phyloP scores from a whole-genome alignment of 148 eudicot species.

The Euryodendron excelsum region DNA sequence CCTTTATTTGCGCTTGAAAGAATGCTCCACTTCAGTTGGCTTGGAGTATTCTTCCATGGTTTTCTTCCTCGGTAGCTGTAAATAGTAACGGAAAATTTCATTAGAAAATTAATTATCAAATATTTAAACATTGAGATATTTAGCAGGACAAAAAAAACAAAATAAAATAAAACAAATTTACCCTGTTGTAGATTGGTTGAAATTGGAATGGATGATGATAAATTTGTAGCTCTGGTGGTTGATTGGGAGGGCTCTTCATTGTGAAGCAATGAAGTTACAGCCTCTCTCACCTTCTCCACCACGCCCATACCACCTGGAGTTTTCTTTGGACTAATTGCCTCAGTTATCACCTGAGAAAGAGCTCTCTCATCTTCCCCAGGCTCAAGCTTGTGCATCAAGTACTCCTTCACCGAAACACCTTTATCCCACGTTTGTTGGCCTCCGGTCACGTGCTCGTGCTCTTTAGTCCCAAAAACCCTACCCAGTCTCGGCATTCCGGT shows the following conservation, averaged over 20 bases:
- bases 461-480: background rate
- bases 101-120: background rate
- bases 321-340: conserved; percentile 54
- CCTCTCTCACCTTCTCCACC: conserved; percentile 66
- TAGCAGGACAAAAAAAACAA: no score
- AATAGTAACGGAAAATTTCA: background rate
- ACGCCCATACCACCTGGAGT: conserved; percentile 41
- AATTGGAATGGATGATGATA: conserved; percentile 38
- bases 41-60: conserved; percentile 54
- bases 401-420: conserved; percentile 71
- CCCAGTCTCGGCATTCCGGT: background rate
- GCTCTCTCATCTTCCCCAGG: conserved; percentile 74
- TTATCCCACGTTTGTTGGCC: conserved; percentile 36
- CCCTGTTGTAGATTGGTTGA: conserved; percentile 56
- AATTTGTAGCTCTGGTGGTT: conserved; percentile 11
- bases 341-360: conserved; percentile 61
- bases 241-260: conserved; percentile 38
- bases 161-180: conserved; percentile 10
- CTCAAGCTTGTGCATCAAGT: conserved; percentile 54
- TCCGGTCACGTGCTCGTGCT: background rate
- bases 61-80: conserved; percentile 57
- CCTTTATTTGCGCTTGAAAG: background rate
- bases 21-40: conserved; percentile 40
- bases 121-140: no score
- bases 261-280: conserved; percentile 59